Percentiles rank a stretch among this genome's conserved stretches.
phyloP scores from a whole-genome alignment of 225 moss, liverwort and hornwort genomes.

The Bryum argenteum region DNA sequence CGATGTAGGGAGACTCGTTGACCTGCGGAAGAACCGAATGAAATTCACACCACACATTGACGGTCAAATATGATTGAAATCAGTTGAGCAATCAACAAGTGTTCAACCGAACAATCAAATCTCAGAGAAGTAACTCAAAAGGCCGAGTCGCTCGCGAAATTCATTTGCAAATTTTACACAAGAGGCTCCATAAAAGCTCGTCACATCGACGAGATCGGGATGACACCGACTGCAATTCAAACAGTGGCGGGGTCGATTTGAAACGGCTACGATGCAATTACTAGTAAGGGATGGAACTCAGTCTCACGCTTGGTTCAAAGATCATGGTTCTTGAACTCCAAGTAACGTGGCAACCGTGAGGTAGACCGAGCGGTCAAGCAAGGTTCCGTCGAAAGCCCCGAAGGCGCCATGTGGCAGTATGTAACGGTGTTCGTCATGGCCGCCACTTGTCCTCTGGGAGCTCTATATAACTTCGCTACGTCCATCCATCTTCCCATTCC shows the following conservation, averaged over 20 bases:
- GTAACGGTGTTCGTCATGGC: slow-evolving; percentile 24
- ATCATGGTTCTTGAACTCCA: background rate
- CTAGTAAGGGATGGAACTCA: background rate
- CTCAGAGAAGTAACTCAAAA: no score
- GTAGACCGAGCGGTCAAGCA: slow-evolving; percentile 12
- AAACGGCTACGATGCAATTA: background rate
- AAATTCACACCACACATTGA: no score
- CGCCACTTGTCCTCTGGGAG: slow-evolving; percentile 30
- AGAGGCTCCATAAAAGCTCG: background rate
- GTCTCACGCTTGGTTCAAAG: background rate
- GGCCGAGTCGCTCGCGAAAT: no score
- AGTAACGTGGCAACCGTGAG: background rate
- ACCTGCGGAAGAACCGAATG: no score
- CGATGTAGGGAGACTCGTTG: no score
- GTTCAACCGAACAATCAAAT: no score
- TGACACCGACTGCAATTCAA: background rate
- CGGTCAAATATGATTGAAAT: no score
- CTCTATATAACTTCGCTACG: background rate
- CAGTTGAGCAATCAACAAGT: no score
- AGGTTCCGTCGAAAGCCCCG: slow-evolving; percentile 11
- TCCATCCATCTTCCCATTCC: background rate
- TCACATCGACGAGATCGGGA: background rate
- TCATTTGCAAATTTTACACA: no score
- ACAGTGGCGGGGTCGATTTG: background rate
- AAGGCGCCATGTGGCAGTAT: slow-evolving; percentile 23